These are phyloP conservation scores for Emericellopsis cladophorae DNA, from an alignment of 2,329 filamentous ascomycete genomes.

Conservation along the genomic window DNA sequence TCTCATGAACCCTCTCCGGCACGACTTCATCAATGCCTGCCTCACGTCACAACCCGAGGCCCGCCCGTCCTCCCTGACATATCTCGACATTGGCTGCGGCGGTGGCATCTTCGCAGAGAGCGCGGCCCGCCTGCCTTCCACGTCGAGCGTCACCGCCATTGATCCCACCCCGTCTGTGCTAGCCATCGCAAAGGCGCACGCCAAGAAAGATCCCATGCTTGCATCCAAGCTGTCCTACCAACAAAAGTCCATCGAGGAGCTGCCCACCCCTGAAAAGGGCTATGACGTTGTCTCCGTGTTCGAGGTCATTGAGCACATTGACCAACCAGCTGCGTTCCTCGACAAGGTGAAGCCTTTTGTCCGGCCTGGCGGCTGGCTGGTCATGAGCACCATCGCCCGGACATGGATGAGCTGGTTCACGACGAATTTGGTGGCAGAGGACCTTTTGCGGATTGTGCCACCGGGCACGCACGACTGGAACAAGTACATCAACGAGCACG, in stretches of 20 bases:
- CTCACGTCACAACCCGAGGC: constrained; percentile 37
- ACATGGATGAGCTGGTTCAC: constrained; percentile 84
- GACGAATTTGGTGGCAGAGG: constrained; percentile 86
- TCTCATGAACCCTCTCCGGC: constrained; percentile 94
- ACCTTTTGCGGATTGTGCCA: constrained; percentile 76
- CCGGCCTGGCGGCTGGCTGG: constrained; percentile 82
- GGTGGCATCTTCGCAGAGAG: constrained; percentile 94
- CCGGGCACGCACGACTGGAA: constrained; percentile 90
- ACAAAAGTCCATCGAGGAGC: constrained; percentile 64
- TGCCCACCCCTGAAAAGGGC: constrained; percentile 33
- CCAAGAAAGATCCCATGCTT: constrained; percentile 59
- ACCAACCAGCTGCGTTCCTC: constrained; percentile 62
- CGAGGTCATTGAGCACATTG: constrained; percentile 91
- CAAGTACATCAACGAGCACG: constrained; percentile 84
- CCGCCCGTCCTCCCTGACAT: constrained; percentile 21
- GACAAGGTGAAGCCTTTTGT: constrained; percentile 61
- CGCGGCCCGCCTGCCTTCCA: constrained; percentile 55
- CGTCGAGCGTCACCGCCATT: constrained; percentile 57
- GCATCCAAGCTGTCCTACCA: constrained; percentile 54
- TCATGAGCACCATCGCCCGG: constrained; percentile 84
- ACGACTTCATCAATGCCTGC: constrained; percentile 77
- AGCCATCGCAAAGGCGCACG: constrained; percentile 63
- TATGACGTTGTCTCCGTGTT: constrained; percentile 82
- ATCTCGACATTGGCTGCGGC: constrained; percentile 89
- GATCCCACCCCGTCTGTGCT: constrained; percentile 68